These are phyloP conservation scores for Carnegiea gigantea DNA, from an alignment of 179 eudicot species.

Conservation along the genomic window DNA sequence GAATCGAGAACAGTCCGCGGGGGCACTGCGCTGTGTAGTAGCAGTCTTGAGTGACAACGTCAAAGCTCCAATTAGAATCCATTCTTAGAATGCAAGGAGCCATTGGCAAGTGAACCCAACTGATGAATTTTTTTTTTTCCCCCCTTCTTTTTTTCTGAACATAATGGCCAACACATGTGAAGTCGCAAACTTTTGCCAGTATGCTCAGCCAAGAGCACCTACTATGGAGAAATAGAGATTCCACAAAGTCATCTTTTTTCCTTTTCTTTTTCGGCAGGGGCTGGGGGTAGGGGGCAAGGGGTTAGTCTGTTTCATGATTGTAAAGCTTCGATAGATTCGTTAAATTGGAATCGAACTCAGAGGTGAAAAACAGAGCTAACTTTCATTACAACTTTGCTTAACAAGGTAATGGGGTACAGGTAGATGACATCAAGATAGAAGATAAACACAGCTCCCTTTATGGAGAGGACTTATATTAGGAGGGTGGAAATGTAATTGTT, in stretches of 20 bases:
- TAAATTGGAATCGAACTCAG: background rate
- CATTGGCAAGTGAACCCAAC: background rate
- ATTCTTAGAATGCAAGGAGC: background rate
- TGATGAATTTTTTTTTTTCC: too few relatives aligned
- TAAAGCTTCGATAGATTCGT: background rate
- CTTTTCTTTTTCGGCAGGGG: too few relatives aligned
- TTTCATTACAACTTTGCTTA: background rate
- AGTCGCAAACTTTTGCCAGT: too few relatives aligned
- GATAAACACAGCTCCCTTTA: background rate
- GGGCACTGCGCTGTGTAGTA: background rate
- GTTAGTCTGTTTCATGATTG: too few relatives aligned
- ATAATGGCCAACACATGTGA: background rate
- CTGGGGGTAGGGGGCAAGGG: too few relatives aligned
- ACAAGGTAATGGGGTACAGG: too few relatives aligned
- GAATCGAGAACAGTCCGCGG: background rate
- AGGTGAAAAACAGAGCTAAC: background rate
- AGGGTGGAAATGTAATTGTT: background rate
- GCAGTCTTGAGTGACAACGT: background rate
- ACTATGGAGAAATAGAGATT: too few relatives aligned
- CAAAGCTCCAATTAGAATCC: background rate
- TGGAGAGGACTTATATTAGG: background rate
- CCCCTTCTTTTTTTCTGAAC: too few relatives aligned
- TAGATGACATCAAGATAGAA: background rate
- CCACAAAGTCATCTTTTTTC: too few relatives aligned
- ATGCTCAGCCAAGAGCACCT: too few relatives aligned